These are phyloP conservation scores for Dioscorea zingiberensis DNA, from an alignment of 106 monocot genomes.

Conservation along the genomic window DNA sequence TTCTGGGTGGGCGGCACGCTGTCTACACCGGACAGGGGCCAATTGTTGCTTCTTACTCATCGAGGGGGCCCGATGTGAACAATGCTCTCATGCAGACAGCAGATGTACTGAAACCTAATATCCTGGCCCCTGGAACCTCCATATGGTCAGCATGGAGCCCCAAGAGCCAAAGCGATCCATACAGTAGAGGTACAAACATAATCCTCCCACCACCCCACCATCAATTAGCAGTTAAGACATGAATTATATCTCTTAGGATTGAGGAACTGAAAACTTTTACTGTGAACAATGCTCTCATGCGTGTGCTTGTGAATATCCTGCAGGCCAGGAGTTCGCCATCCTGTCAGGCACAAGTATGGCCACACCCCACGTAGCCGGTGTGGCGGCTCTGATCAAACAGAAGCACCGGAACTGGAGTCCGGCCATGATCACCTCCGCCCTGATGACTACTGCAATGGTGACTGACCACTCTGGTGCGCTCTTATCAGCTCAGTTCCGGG, in stretches of 20 bases:
- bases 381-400: slow-evolving; percentile 73
- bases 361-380: slow-evolving; percentile 66
- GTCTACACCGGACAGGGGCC: slow-evolving; percentile 39
- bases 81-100: slow-evolving; percentile 49
- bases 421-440: slow-evolving; percentile 57
- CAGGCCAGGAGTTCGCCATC: slow-evolving; percentile 54
- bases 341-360: slow-evolving; percentile 82
- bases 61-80: slow-evolving; percentile 73
- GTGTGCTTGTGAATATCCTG: neutral
- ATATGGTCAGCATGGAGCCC: slow-evolving; percentile 90
- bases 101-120: slow-evolving; percentile 68
- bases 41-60: slow-evolving; percentile 53
- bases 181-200: slow-evolving; percentile 22
- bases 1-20: slow-evolving; percentile 51
- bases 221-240: no score
- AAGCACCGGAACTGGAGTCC: slow-evolving; percentile 60
- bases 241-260: no score
- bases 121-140: slow-evolving; percentile 61
- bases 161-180: slow-evolving; percentile 21
- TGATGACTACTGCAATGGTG: slow-evolving; percentile 50
- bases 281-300: no score
- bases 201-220: neutral
- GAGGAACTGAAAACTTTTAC: no score
- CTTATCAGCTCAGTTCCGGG: slow-evolving; percentile 15
- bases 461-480: slow-evolving; percentile 22